Evolutionary conservation across 495 filamentous ascomycete species (phyloP).

Genomic region (Lasiosphaeria hispida): DNA sequence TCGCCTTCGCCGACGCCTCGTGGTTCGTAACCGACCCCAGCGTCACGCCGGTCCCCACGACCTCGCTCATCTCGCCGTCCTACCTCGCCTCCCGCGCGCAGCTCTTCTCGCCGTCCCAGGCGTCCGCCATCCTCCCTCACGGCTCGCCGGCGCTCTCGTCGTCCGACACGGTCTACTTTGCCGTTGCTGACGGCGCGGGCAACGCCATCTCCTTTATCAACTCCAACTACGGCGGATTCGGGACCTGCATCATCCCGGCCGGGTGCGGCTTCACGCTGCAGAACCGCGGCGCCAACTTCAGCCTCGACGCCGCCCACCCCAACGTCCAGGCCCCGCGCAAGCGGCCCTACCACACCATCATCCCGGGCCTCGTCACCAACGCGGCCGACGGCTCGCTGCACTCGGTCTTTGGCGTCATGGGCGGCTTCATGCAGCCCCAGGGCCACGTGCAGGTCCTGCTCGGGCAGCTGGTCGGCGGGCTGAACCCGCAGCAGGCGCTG

Average conservation of each 20-base stretch:
- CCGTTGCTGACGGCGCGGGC: constrained; percentile 71
- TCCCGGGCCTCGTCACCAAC: constrained; percentile 86
- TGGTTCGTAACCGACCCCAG: constrained; percentile 90
- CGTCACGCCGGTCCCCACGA: constrained; percentile 60
- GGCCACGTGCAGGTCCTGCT: constrained; percentile 94
- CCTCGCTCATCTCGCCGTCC: constrained; percentile 54
- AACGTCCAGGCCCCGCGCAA: constrained; percentile 81
- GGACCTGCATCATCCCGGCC: constrained; percentile 77
- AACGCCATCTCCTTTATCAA: constrained; percentile 97
- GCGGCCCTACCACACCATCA: constrained; percentile 96
- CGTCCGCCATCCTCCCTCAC: constrained; percentile 28
- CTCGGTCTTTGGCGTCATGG: constrained; percentile 92
- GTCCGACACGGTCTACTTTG: constrained; percentile 94
- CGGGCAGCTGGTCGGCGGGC: constrained; percentile 83
- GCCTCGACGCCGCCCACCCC: constrained; percentile 62
- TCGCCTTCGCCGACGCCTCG: constrained; percentile 84
- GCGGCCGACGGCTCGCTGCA: constrained; percentile 67
- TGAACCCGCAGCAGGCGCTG: constrained; percentile 82
- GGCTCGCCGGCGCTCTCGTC: constrained; percentile 62
- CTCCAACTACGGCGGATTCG: constrained; percentile 89
- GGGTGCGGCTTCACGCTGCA: constrained; percentile 90
- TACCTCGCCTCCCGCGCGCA: constrained; percentile 42
- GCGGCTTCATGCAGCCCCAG: constrained; percentile 98
- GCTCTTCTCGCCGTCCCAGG: constrained; percentile 35
- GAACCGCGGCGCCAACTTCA: constrained; percentile 88